Conservation (phyloP, 2,329 filamentous ascomycete genomes). For the Coniochaeta pulveracea region DNA sequence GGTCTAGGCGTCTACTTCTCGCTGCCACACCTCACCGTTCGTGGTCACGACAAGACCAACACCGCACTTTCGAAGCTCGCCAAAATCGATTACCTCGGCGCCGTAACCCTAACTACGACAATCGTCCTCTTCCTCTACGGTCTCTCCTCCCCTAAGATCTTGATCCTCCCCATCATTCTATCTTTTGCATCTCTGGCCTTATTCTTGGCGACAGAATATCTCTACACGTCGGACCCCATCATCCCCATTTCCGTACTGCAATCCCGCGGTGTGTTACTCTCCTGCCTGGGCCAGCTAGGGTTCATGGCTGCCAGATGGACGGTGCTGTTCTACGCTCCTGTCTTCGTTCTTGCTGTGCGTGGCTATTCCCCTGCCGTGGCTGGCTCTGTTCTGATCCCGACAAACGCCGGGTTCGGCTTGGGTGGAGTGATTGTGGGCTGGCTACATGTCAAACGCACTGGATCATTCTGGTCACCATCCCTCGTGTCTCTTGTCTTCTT, state of each 20-base stretch:
- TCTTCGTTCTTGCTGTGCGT: constrained; percentile 68
- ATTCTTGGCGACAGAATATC: constrained; percentile 53
- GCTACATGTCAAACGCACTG: constrained; percentile 62
- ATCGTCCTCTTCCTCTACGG: constrained; percentile 63
- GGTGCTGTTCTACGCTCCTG: constrained; percentile 69
- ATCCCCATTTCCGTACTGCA: constrained; percentile 61
- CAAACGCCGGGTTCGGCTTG: constrained; percentile 66
- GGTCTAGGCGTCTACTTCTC: constrained; percentile 53
- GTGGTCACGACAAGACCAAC: constrained; percentile 24
- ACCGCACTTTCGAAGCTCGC: constrained; percentile 43
- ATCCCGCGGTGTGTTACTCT: constrained; percentile 59
- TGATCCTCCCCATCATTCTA: constrained; percentile 45
- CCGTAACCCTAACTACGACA: constrained; percentile 47
- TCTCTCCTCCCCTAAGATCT: constrained; percentile 53
- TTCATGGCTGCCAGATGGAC: constrained; percentile 76
- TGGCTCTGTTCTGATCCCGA: constrained; percentile 68
- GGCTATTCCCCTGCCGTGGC: constrained; percentile 58
- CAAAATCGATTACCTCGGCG: constrained; percentile 65
- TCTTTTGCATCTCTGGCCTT: constrained; percentile 39
- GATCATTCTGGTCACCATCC: constrained; percentile 60
- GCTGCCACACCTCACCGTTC: constrained; percentile 38
- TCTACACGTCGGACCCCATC: constrained; percentile 56
- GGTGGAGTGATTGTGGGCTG: constrained; percentile 65
- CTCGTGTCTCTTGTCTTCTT: constrained; percentile 53
- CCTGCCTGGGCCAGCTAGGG: constrained; percentile 62